phyloP scores from a whole-genome alignment of 2,329 filamentous ascomycete genomes.

The Fulvia fulva region DNA sequence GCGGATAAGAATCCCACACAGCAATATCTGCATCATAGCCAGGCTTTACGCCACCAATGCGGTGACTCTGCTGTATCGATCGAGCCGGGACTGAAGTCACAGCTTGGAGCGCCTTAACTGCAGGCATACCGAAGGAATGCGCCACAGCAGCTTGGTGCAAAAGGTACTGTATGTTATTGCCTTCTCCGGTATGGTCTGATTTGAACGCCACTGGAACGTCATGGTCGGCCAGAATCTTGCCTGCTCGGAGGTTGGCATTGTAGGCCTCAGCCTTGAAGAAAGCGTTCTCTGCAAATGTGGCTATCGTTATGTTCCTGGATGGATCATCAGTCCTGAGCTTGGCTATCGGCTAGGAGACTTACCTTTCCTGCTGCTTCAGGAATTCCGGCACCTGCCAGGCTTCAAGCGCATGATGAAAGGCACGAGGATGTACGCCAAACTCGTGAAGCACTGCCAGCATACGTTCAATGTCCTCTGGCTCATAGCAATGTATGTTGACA shows the following conservation, averaged over 20 bases:
- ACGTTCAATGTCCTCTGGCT: slow-evolving; percentile 3
- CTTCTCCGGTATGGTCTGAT: slow-evolving; percentile 2
- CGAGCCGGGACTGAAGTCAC: neutral
- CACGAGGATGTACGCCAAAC: neutral
- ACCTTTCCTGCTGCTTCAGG: neutral
- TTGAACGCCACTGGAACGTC: slow-evolving; percentile 1
- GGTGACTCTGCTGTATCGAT: neutral
- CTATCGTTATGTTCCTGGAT: neutral
- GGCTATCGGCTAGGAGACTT: neutral
- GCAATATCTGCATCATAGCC: slow-evolving; percentile 1
- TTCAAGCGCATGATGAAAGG: slow-evolving; percentile 1
- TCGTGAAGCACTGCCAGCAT: slow-evolving; percentile 2
- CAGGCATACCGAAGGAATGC: neutral
- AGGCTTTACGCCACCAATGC: neutral
- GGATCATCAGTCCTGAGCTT: too few species aligned
- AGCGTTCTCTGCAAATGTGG: slow-evolving; percentile 2
- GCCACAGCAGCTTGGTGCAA: slow-evolving; percentile 1
- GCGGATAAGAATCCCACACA: slow-evolving; percentile 3
- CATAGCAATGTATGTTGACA: slow-evolving; percentile 3
- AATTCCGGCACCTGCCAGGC: slow-evolving; percentile 2
- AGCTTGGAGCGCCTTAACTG: neutral
- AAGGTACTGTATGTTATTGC: neutral
- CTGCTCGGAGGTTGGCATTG: neutral
- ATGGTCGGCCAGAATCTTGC: neutral
- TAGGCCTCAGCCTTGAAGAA: slow-evolving; percentile 5